A percentile compares a stretch with the other conserved stretches of the same genome.
phyloP scores from a whole-genome alignment of 345 rosid genomes.

The Turnera subulata region DNA sequence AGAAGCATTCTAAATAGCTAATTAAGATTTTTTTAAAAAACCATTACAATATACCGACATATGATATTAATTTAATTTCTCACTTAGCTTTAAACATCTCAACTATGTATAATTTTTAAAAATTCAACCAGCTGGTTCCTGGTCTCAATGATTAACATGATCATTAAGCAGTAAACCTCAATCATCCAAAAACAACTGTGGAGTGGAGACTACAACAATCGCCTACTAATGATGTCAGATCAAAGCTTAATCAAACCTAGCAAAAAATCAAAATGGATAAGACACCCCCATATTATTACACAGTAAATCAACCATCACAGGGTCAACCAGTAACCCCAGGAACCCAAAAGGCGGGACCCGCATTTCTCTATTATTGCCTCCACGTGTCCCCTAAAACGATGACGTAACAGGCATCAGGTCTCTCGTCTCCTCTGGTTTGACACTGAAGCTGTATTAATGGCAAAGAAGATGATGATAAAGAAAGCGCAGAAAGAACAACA shows the following conservation, averaged over 20 bases:
- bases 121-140: no score
- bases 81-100: no score
- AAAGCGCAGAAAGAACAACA: slow-evolving; percentile 8
- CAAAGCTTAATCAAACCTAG: neutral
- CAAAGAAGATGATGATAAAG: slow-evolving; percentile 10
- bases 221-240: no score
- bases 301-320: slow-evolving; percentile 12
- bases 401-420: slow-evolving; percentile 16
- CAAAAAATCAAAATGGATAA: neutral
- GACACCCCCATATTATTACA: neutral
- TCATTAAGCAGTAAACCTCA: no score
- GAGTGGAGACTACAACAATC: no score
- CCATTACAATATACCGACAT: no score
- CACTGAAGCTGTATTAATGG: slow-evolving; percentile 11
- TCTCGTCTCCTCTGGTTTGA: slow-evolving; percentile 13
- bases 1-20: no score
- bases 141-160: no score
- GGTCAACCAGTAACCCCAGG: slow-evolving; percentile 8
- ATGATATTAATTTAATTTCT: no score
- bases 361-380: slow-evolving; percentile 10
- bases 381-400: slow-evolving; percentile 33
- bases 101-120: no score
- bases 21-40: no score
- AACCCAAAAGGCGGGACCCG: slow-evolving; percentile 21
- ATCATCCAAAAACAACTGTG: no score